Conservation (phyloP, 1,139 yeast genomes). For the Kodamaea fungicola region DNA sequence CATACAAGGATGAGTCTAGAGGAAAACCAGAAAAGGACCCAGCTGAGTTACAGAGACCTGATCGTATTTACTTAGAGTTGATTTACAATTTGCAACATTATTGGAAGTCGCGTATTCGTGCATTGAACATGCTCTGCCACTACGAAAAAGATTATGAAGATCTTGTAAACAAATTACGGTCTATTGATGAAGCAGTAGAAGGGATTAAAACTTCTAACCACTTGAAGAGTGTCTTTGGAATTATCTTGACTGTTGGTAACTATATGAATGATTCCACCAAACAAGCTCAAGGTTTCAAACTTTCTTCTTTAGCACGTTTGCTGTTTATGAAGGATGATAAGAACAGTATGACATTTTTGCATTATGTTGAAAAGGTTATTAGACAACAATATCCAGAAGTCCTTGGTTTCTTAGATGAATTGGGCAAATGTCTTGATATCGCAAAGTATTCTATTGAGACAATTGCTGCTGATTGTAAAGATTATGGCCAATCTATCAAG, state of each 20-base stretch:
- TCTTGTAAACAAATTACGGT: constrained; percentile 54
- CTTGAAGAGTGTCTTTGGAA: constrained; percentile 65
- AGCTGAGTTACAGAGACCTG: constrained; percentile 68
- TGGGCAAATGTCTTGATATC: constrained; percentile 56
- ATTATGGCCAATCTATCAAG: constrained; percentile 52
- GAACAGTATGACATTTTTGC: constrained; percentile 74
- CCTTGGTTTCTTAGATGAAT: constrained; percentile 55
- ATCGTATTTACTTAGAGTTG: constrained; percentile 68
- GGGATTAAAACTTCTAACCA: constrained; percentile 56
- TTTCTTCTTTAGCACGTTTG: constrained; percentile 69
- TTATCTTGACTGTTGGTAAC: constrained; percentile 78
- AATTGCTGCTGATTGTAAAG: constrained; percentile 57
- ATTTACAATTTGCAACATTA: constrained; percentile 73
- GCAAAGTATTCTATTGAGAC: constrained; percentile 69
- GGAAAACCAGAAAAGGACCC: constrained; percentile 69
- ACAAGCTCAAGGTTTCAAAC: constrained; percentile 77
- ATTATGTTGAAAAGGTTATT: constrained; percentile 72
- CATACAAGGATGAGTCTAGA: constrained; percentile 32
- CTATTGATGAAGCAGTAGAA: constrained; percentile 63
- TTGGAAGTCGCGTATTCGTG: constrained; percentile 78
- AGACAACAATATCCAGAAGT: constrained; percentile 67
- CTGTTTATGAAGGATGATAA: constrained; percentile 76
- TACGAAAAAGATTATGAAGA: constrained; percentile 75
- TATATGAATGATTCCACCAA: constrained; percentile 79
- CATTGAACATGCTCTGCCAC: constrained; percentile 54